A percentile compares a stretch with the other conserved stretches of the same genome.
Conservation (phyloP, 495 filamentous ascomycete genomes). For the Xylona heveae region DNA sequence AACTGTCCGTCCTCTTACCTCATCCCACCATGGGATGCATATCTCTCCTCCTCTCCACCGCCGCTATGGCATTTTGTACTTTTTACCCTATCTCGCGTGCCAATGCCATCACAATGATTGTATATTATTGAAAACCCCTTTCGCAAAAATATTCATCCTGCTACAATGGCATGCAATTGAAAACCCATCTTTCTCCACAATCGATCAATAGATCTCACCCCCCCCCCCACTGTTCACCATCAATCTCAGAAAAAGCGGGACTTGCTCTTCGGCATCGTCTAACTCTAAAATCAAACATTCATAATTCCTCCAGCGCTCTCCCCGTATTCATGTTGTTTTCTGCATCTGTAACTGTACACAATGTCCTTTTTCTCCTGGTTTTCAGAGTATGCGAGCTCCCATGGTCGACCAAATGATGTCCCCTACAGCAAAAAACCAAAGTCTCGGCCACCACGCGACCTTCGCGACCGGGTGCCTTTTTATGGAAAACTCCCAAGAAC, state of each 20-base stretch:
- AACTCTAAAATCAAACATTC: neutral
- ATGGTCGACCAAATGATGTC: neutral
- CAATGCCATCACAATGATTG: neutral
- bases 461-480: neutral
- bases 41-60: no score
- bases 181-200: no score
- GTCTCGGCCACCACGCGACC: neutral
- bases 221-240: neutral
- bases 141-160: neutral
- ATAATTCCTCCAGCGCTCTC: neutral
- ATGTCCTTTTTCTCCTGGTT: neutral
- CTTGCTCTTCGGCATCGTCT: neutral
- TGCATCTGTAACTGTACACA: neutral
- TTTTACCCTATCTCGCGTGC: neutral
- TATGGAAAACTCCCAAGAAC: neutral
- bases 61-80: neutral
- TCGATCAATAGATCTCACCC: no score
- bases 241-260: neutral
- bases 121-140: neutral
- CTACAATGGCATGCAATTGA: no score
- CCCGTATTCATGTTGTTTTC: neutral
- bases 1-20: no score
- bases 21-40: no score
- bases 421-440: neutral
- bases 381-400: neutral